Conservation (phyloP, 208 protist genomes). For the Wallacemonas sp. region DNA sequence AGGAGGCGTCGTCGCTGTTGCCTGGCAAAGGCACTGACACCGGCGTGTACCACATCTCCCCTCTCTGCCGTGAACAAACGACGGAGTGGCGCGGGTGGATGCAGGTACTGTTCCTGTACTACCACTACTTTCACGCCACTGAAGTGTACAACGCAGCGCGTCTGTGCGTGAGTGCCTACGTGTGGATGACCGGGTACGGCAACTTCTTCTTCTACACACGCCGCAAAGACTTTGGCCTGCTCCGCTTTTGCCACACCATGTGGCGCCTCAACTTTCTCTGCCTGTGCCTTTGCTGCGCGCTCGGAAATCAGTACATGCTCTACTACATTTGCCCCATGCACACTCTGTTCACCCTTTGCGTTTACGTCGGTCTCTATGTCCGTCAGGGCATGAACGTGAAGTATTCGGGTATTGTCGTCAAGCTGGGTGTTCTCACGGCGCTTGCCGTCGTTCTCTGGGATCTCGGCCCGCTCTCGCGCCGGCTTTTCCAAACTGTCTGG, state of each 20-base stretch:
- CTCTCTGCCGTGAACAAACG: conserved; percentile 79
- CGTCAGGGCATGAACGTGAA: conserved; percentile 28
- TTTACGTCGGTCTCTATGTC: conserved; percentile 46
- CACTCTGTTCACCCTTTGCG: conserved; percentile 80
- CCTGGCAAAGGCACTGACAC: not conserved
- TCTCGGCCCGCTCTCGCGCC: conserved; percentile 19
- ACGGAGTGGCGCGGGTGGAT: conserved; percentile 94
- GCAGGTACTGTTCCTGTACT: conserved; percentile 86
- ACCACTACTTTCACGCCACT: conserved; percentile 86
- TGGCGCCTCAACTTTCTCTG: conserved; percentile 89
- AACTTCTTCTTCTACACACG: conserved; percentile 87
- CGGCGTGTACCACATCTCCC: conserved; percentile 9
- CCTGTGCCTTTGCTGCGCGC: conserved; percentile 47
- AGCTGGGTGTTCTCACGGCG: conserved; percentile 32
- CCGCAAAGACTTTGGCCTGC: conserved; percentile 57
- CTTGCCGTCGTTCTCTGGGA: conserved; percentile 58
- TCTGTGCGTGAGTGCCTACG: conserved; percentile 87
- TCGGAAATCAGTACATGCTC: conserved; percentile 83
- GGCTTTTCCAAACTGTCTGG: conserved; percentile 44
- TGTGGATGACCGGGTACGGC: conserved; percentile 93
- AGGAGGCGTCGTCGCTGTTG: not conserved
- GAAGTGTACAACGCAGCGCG: conserved; percentile 83
- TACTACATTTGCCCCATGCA: conserved; percentile 93
- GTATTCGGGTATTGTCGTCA: conserved; percentile 26
- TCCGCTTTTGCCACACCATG: conserved; percentile 52